Evolutionary conservation across 1,284 basidiomycete species (phyloP).

Genomic region (Naganishia sp.): DNA sequence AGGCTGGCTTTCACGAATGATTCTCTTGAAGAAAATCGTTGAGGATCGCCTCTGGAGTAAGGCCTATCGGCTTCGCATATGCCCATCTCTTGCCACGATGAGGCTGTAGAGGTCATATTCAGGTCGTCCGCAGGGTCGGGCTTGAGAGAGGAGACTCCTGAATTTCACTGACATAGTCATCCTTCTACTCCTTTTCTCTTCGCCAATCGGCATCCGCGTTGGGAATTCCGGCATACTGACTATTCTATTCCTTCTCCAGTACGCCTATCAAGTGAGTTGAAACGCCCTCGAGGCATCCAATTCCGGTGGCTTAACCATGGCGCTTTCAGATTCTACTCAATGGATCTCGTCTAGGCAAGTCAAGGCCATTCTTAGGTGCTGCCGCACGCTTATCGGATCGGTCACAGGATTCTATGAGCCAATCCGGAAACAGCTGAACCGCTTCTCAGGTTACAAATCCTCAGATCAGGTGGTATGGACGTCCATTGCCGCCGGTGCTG

Average conservation of each 20-base stretch:
- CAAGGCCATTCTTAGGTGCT: neutral
- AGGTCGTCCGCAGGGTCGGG: too few relatives aligned
- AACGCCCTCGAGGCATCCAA: constrained; percentile 1
- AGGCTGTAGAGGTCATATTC: too few relatives aligned
- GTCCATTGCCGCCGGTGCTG: constrained; percentile 79
- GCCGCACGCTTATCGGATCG: neutral
- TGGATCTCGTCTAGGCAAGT: constrained; percentile 83
- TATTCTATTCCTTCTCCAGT: constrained; percentile 57
- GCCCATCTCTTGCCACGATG: too few relatives aligned
- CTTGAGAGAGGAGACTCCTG: too few relatives aligned
- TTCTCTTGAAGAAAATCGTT: too few relatives aligned
- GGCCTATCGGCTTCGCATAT: too few relatives aligned
- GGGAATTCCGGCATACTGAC: neutral
- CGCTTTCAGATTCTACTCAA: constrained; percentile 76
- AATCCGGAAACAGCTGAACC: constrained; percentile 73
- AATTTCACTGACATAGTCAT: neutral
- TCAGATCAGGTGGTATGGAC: constrained; percentile 70
- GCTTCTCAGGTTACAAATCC: constrained; percentile 64
- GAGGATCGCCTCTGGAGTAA: too few relatives aligned
- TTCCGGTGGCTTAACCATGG: neutral
- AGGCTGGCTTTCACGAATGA: too few relatives aligned
- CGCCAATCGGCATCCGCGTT: neutral
- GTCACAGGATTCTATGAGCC: constrained; percentile 91
- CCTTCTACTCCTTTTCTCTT: constrained; percentile 10
- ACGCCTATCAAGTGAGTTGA: constrained; percentile 77